Evolutionary conservation across 2,329 filamentous ascomycete species (phyloP).

Genomic region (Fonsecaea multimorphosa): DNA sequence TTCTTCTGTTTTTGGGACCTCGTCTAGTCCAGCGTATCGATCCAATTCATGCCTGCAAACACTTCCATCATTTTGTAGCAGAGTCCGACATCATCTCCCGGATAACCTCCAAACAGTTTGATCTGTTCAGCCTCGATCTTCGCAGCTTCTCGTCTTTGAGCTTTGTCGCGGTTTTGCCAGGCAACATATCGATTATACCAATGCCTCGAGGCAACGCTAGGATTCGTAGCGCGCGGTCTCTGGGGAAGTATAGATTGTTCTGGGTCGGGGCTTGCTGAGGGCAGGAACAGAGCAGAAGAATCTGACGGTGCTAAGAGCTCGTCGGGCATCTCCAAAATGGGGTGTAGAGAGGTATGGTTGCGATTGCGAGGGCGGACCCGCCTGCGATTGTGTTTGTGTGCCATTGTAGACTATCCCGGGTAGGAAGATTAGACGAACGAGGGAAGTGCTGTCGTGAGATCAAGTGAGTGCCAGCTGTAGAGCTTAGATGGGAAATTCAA

Average conservation of each 20-base stretch:
- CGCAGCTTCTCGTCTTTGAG: constrained; percentile 41
- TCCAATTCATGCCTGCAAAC: constrained; percentile 57
- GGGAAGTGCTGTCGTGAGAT: constrained; percentile 28
- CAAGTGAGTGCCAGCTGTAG: constrained; percentile 31
- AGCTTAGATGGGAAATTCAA: constrained; percentile 5
- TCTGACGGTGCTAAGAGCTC: constrained; percentile 29
- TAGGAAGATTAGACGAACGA: neutral
- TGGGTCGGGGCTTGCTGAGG: neutral
- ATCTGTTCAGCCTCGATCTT: constrained; percentile 50
- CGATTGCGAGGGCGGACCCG: constrained; percentile 51
- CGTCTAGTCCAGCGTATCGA: constrained; percentile 43
- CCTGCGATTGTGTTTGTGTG: constrained; percentile 56
- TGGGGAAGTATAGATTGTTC: constrained; percentile 38
- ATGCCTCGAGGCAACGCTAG: constrained; percentile 43
- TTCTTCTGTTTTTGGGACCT: neutral
- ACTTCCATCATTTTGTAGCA: constrained; percentile 58
- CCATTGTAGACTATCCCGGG: constrained; percentile 43
- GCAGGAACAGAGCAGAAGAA: constrained; percentile 25
- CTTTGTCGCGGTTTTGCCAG: constrained; percentile 49
- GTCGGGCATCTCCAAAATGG: constrained; percentile 38
- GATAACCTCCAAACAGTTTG: constrained; percentile 44
- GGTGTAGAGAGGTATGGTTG: constrained; percentile 41
- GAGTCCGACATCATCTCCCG: constrained; percentile 42
- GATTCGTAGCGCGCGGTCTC: constrained; percentile 38
- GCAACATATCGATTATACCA: constrained; percentile 52